Percentiles rank a stretch among this genome's conserved stretches.
These are phyloP conservation scores for Komagataea norvegica DNA, from an alignment of 1,139 yeast species.

Conservation along the genomic window DNA sequence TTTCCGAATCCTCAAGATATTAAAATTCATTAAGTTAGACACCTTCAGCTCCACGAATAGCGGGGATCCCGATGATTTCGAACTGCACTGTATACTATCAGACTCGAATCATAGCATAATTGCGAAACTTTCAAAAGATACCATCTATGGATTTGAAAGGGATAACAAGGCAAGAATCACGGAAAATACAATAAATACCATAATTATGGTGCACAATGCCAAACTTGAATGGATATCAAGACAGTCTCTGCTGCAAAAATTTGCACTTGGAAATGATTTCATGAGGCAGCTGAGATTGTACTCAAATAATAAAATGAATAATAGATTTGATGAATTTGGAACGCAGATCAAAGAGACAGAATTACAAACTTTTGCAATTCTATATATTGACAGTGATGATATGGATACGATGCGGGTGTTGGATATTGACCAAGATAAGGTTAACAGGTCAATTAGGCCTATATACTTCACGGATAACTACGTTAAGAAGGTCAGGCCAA, in stretches of 20 bases:
- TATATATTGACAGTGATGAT: slow-evolving; percentile 6
- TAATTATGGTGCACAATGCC: slow-evolving; percentile 9
- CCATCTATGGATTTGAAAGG: slow-evolving; percentile 13
- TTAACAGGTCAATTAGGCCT: slow-evolving; percentile 2
- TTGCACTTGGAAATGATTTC: slow-evolving; percentile 1
- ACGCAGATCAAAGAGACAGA: neutral
- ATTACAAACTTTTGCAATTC: slow-evolving; percentile 2
- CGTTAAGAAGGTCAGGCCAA: neutral
- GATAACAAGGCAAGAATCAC: slow-evolving; percentile 17
- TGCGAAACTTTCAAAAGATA: slow-evolving; percentile 10
- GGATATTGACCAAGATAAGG: slow-evolving; percentile 14
- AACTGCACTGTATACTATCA: slow-evolving; percentile 6
- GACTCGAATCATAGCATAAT: slow-evolving; percentile 17
- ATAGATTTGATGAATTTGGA: no score
- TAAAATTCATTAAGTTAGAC: slow-evolving; percentile 4
- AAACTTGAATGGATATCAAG: slow-evolving; percentile 13
- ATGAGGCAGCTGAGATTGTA: neutral
- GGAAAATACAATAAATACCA: slow-evolving; percentile 10
- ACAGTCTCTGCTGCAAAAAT: slow-evolving; percentile 1
- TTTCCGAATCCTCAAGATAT: slow-evolving; percentile 5
- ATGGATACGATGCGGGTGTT: slow-evolving; percentile 8
- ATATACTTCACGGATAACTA: slow-evolving; percentile 8
- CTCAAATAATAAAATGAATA: neutral
- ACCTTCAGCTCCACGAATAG: neutral
- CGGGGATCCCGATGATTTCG: slow-evolving; percentile 2